Evolutionary conservation across 495 filamentous ascomycete species (phyloP), one percentile per base, ranked within the genome.

Genomic region (Neurospora intermedia): DNA sequence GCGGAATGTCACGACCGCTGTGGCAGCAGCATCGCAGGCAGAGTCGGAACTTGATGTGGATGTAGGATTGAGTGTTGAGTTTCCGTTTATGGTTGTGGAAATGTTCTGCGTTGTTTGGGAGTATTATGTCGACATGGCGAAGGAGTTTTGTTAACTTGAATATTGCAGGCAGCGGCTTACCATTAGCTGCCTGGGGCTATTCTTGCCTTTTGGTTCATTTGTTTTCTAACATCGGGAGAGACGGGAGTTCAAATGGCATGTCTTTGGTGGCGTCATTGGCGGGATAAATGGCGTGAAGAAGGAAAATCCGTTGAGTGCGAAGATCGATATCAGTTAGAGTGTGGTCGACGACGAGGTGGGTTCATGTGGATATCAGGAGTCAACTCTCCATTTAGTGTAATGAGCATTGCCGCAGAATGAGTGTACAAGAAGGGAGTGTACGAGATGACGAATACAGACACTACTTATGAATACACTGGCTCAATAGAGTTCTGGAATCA

Each of bases 1-100:
- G 38, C 4, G 69, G 43, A 5, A 54, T 72, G 54, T 71, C 23
- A 31, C 27, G 76, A 39, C 84, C 83, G 43, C 76, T 86, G 20
- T 86, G 84, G 84, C 84, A 86, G 78, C 84, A 86, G 78, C 84
- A 85, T 69, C 73, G 84, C 70, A 80, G 82, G 73, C 83, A 82
- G 74, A 83, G 83, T 73, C 77, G 83, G 54, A 84, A 85, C 73
- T 66, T 83, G 70, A 83, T 85, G 81, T 86, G 84, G 84, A 75
- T 84, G 77, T 85, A 76, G 83, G 66, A 45, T 48, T 18, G 43
- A 35, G 73, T 20, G 39, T 62, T 62, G 6, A 8, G 54, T 62
- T 59, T 1, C 20, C 1, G 20, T 5, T 35, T 6, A 6, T 43
- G 43, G 8, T 10, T n/a, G 18, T n/a, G 43, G 43, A 46, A 54